Evolutionary conservation across 78 protist genomes (phyloP).

Genomic region (Protostelium mycophagum): DNA sequence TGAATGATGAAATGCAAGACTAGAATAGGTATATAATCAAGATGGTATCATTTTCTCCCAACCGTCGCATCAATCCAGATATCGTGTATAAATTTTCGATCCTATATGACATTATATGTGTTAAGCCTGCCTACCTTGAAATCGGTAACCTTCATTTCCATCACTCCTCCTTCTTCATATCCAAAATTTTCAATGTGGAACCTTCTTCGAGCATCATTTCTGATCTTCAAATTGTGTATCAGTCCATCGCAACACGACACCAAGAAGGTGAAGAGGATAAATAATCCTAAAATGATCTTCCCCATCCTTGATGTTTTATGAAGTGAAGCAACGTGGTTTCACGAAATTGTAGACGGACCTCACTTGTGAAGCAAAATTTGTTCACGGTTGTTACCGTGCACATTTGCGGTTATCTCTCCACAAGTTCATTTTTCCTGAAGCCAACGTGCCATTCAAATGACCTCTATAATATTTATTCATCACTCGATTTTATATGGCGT

Average conservation of each 20-base stretch:
- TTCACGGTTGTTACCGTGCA: no score
- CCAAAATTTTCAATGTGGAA: conserved; percentile 44
- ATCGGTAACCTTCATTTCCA: conserved; percentile 6
- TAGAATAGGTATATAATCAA: not conserved
- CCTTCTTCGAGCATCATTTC: conserved; percentile 17
- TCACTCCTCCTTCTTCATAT: conserved; percentile 19
- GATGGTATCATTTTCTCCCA: not conserved
- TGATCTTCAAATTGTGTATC: conserved; percentile 25
- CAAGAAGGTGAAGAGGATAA: no score
- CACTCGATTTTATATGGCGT: no score
- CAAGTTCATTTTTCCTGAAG: no score
- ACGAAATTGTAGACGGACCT: no score
- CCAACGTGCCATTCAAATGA: no score
- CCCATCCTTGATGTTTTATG: no score
- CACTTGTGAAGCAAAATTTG: no score
- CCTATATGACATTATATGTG: not conserved
- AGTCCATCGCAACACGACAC: not conserved
- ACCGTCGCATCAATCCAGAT: not conserved
- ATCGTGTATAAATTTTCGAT: not conserved
- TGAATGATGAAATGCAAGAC: not conserved
- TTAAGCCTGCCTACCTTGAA: conserved; percentile 21
- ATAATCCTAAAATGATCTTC: no score
- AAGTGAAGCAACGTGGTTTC: no score
- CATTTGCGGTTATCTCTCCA: no score
- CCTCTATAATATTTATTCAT: no score